Evolutionary conservation across 129 eudicot genomes (phyloP), one percentile per base, ranked within the genome.

Genomic region (Lonicera japonica): DNA sequence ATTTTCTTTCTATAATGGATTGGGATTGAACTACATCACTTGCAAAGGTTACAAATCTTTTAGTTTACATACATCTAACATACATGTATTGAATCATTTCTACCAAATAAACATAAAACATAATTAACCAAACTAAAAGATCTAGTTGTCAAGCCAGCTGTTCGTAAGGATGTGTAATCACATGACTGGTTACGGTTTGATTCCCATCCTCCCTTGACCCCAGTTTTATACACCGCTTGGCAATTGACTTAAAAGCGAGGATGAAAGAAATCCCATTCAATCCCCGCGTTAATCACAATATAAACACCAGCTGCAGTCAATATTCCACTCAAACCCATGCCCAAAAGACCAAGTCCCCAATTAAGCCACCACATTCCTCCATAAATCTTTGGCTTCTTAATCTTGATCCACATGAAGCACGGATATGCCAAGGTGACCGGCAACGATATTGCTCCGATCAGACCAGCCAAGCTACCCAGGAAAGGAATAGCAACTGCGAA

Each of bases 381-480:
- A 47, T 71, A 82, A 2, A 18, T 61, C 69, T 72, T 67, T 5
- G 88, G 88, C 65, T 82, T 82, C 76, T 71, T 82, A 10, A 75
- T 54, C 64, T 60, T 74, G 8, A 78, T 65, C 88, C 88, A 82
- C 84, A 82, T 82, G 22, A 82, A 73, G 52, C 82, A 78, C 21
- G 88, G 88, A 48, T 82, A 82, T 2, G 70, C 88, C 43, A 82
- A 65, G 2, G 88, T 82, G 16, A 82, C 75, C 0, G 88, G 88
- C 40, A 82, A 66, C 5, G 82, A 55, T 0, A 78, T 10, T 22
- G 82, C 84, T 45, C 88, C 88, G 12, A 72, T 52, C 13, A 82
- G 66, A 46, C 88, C 88, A 0, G 88, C 84, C 17, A 82, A 52
- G 61, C 76, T 78, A 0, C 74, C 69, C 23, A 82, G 52, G 61